These are phyloP conservation scores for Datisca glomerata DNA, from an alignment of 306 rosid species.

Conservation along the genomic window DNA sequence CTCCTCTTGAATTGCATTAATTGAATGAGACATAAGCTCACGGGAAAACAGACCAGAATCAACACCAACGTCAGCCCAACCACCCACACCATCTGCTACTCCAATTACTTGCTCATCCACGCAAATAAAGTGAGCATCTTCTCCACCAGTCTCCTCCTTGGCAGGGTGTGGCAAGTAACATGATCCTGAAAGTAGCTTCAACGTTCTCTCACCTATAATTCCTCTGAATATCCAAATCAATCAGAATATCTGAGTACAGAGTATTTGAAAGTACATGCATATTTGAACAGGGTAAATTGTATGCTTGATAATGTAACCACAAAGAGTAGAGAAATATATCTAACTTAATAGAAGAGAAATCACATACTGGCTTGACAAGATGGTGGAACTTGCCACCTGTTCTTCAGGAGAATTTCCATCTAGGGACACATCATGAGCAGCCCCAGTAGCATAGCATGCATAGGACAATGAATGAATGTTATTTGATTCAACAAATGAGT, in stretches of 20 bases:
- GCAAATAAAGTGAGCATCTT: constrained; percentile 90
- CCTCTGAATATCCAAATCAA: constrained; percentile 29
- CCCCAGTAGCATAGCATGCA: constrained; percentile 33
- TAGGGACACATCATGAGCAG: constrained; percentile 48
- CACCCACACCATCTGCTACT: constrained; percentile 94
- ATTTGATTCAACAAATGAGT: constrained; percentile 25
- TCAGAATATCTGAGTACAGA: constrained; percentile 1
- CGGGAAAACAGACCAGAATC: constrained; percentile 66
- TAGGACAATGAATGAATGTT: constrained; percentile 20
- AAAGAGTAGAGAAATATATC: constrained; percentile 4
- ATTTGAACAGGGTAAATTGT: background rate
- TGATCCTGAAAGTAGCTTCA: constrained; percentile 69
- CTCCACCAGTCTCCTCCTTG: constrained; percentile 81
- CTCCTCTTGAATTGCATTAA: constrained; percentile 56
- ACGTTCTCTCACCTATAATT: constrained; percentile 24
- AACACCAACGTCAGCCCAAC: constrained; percentile 94
- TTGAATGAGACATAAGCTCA: constrained; percentile 63
- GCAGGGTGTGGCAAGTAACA: constrained; percentile 91
- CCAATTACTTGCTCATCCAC: constrained; percentile 63
- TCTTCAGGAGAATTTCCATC: constrained; percentile 42
- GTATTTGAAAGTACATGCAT: background rate
- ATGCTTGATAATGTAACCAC: background rate
- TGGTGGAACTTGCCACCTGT: constrained; percentile 26
- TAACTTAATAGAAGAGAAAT: constrained; percentile 1
- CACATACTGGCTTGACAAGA: constrained; percentile 41